Conservation (phyloP, 1,139 yeast genomes). For the Lodderomyces oxycetoniae region DNA sequence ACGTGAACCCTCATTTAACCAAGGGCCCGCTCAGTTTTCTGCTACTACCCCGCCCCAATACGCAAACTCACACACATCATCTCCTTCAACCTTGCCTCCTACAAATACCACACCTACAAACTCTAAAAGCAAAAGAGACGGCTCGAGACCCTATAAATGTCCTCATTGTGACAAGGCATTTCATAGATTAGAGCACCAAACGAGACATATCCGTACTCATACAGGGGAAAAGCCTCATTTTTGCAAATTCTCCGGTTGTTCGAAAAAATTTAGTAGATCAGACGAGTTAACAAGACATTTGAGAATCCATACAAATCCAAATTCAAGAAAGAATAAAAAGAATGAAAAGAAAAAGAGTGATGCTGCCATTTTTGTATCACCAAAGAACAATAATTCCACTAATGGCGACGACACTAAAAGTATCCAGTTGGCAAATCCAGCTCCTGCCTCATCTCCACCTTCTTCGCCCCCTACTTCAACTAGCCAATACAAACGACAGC, state of each 20-base stretch:
- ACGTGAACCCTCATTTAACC: too few relatives aligned
- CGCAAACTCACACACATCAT: background rate
- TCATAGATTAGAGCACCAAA: constrained; percentile 88
- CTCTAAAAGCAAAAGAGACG: constrained; percentile 19
- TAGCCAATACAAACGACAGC: constrained; percentile 1
- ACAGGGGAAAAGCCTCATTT: constrained; percentile 95
- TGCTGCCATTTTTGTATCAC: constrained; percentile 2
- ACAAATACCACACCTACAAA: constrained; percentile 9
- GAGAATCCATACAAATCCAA: constrained; percentile 81
- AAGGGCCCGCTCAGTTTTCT: background rate
- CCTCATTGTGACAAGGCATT: constrained; percentile 90
- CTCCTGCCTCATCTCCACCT: background rate
- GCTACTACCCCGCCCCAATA: background rate
- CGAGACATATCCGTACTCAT: constrained; percentile 90
- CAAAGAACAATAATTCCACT: too few relatives aligned
- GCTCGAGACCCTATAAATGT: constrained; percentile 75
- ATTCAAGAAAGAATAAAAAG: constrained; percentile 52
- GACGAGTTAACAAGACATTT: constrained; percentile 90
- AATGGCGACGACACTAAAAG: background rate
- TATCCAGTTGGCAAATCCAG: constrained; percentile 1
- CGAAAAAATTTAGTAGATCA: constrained; percentile 76
- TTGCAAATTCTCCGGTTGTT: constrained; percentile 83
- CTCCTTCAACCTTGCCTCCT: background rate
- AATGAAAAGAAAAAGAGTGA: constrained; percentile 8
- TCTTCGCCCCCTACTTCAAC: constrained; percentile 1